These are phyloP conservation scores for Cordyceps farinosa DNA, from an alignment of 2,329 filamentous ascomycete species.

Conservation along the genomic window DNA sequence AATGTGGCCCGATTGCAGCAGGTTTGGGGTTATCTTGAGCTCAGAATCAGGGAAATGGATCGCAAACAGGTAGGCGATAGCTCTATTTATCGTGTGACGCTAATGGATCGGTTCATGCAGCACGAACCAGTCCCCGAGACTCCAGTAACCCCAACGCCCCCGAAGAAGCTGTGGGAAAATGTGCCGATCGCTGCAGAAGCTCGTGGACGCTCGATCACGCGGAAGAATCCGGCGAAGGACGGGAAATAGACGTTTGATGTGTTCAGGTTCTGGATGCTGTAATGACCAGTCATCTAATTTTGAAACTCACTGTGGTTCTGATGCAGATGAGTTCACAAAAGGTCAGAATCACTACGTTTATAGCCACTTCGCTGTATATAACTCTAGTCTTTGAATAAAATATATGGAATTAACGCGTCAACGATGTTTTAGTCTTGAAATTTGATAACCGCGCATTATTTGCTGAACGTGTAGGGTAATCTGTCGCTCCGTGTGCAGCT, in stretches of 20 bases:
- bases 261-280: too few relatives aligned
- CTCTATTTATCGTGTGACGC: not conserved
- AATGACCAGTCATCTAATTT: too few relatives aligned
- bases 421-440: too few relatives aligned
- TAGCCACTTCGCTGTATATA: too few relatives aligned
- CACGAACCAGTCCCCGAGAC: not conserved
- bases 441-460: too few relatives aligned
- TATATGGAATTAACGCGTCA: too few relatives aligned
- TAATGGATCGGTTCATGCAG: not conserved
- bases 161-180: not conserved
- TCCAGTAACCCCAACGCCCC: not conserved
- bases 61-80: not conserved
- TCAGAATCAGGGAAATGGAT: not conserved
- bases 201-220: not conserved
- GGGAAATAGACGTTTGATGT: not conserved
- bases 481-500: too few relatives aligned
- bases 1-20: constrained; percentile 1
- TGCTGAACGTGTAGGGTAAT: too few relatives aligned
- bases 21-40: not conserved
- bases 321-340: too few relatives aligned
- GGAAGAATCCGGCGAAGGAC: not conserved
- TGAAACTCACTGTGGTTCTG: too few relatives aligned
- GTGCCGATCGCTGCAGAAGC: not conserved
- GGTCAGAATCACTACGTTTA: too few relatives aligned
- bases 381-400: too few relatives aligned